These are phyloP conservation scores for Dicorynia guianensis DNA, from an alignment of 306 rosid genomes.

Conservation along the genomic window DNA sequence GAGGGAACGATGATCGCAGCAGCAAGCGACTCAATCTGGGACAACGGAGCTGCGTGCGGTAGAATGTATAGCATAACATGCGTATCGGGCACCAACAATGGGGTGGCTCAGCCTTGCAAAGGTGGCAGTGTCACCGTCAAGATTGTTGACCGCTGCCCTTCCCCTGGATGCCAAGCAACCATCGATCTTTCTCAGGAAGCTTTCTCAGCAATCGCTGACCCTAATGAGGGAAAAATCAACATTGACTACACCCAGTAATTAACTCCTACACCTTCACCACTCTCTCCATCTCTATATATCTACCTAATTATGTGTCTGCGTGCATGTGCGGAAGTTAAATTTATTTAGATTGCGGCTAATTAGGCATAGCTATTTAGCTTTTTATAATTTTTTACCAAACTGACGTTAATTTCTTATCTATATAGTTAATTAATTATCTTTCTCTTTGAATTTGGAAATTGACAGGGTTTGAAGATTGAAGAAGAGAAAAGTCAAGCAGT, in stretches of 20 bases:
- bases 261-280: background rate
- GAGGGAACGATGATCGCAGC: slow-evolving; percentile 47
- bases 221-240: slow-evolving; percentile 37
- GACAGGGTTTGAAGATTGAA: background rate
- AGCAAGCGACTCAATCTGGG: slow-evolving; percentile 25
- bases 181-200: slow-evolving; percentile 49
- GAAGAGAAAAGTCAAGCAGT: background rate
- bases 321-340: too few species aligned
- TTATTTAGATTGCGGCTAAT: background rate
- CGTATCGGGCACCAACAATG: slow-evolving; percentile 35
- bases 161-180: slow-evolving; percentile 40
- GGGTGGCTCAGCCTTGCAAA: slow-evolving; percentile 34
- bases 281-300: background rate
- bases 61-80: slow-evolving; percentile 31
- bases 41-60: slow-evolving; percentile 48
- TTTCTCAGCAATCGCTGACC: slow-evolving; percentile 39
- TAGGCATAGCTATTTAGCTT: background rate
- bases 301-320: too few species aligned
- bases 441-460: too few species aligned
- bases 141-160: slow-evolving; percentile 47
- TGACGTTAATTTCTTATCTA: too few species aligned
- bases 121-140: slow-evolving; percentile 37
- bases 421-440: too few species aligned
- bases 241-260: slow-evolving; percentile 30
- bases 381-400: too few species aligned